Percentiles rank a stretch among this genome's conserved stretches.
Conservation (phyloP, 2,329 filamentous ascomycete genomes). For the Pseudogymnoascus verrucosus region DNA sequence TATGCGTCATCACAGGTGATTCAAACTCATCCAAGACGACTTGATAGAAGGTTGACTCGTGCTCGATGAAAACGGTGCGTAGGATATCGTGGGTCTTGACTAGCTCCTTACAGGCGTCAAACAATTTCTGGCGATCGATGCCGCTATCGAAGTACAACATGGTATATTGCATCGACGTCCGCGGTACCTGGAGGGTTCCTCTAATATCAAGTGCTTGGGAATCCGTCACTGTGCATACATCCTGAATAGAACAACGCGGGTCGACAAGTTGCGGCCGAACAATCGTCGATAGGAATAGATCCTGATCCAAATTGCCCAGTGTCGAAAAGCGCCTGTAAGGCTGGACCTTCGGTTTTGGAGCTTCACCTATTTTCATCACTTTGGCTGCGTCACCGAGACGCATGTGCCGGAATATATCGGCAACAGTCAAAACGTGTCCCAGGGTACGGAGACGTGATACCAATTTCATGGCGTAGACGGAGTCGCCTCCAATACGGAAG, state of each 20-base stretch:
- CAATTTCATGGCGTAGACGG: conserved; percentile 35
- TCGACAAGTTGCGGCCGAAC: conserved; percentile 32
- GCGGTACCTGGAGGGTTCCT: conserved; percentile 29
- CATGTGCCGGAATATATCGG: conserved; percentile 34
- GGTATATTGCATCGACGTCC: conserved; percentile 33
- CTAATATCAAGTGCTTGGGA: conserved; percentile 35
- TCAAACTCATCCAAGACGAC: conserved; percentile 30
- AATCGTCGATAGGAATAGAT: conserved; percentile 28
- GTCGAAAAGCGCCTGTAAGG: conserved; percentile 31
- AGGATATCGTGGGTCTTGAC: conserved; percentile 31
- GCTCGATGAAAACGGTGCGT: conserved; percentile 31
- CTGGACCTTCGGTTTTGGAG: conserved; percentile 17
- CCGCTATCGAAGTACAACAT: conserved; percentile 27
- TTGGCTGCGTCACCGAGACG: conserved; percentile 21
- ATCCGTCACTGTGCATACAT: conserved; percentile 33
- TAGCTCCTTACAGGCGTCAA: conserved; percentile 24
- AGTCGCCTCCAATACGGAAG: conserved; percentile 32
- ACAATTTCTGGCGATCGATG: conserved; percentile 24
- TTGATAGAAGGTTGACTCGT: conserved; percentile 29
- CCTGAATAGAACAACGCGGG: conserved; percentile 30
- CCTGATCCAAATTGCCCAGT: conserved; percentile 26
- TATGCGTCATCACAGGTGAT: conserved; percentile 22
- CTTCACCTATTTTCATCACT: conserved; percentile 26
- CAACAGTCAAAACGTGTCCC: conserved; percentile 32
- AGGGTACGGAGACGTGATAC: conserved; percentile 30